Base-by-base conservation (phyloP, 2,329 filamentous ascomycete genomes). In the Calonectria ilicicola region DNA sequence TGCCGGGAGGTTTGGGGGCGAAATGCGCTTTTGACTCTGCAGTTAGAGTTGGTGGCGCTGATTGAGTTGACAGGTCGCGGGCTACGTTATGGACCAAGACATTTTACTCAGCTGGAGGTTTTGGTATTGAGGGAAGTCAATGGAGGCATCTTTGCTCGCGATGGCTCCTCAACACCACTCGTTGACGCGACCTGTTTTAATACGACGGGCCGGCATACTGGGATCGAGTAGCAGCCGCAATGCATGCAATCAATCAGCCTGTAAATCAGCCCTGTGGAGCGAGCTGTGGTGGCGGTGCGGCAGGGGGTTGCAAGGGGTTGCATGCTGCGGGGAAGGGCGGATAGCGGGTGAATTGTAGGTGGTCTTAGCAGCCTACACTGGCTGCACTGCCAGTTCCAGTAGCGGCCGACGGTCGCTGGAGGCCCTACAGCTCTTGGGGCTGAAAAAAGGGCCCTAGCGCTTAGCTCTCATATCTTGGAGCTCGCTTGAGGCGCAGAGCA, bases 231-330 rank as follows among this genome's bases (percentile, higher is more conserved):
- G 17, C 27, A 8, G 9, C 58, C 9, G n/a, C 10, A 47, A 9
- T n/a, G 15, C 40, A 32, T 17, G 12, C 42, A 23, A 64, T 69
- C 42, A 23, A 64, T 69, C 66, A 44, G 66, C 66, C 66, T 51
- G 26, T 26, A 23, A 69, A 51, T 69, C 66, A 63, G 66, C 66
- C 66, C 58, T 53, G 66, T 29, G 58, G 40, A 27, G 23, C 26
- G 58, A 14, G 23, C 26, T 17, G 32, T 27, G n/a, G 66, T 69
- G 66, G 66, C 66, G 46, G 44, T 53, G 66, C 66, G 26, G 47
- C 46, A 53, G 29, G 58, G 56, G 66, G 66, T 35, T 42, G 47
- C 46, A 53, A 21, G 58, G 56, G 66, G 66, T 35, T 42, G n/a
- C n/a, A 44, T 35, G 26, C 47, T 27, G 68, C 42, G n/a, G 58